Evolutionary conservation across 2,329 filamentous ascomycete species (phyloP), one percentile per base, ranked within the genome.

Genomic region (Waltergamsia citrina): DNA sequence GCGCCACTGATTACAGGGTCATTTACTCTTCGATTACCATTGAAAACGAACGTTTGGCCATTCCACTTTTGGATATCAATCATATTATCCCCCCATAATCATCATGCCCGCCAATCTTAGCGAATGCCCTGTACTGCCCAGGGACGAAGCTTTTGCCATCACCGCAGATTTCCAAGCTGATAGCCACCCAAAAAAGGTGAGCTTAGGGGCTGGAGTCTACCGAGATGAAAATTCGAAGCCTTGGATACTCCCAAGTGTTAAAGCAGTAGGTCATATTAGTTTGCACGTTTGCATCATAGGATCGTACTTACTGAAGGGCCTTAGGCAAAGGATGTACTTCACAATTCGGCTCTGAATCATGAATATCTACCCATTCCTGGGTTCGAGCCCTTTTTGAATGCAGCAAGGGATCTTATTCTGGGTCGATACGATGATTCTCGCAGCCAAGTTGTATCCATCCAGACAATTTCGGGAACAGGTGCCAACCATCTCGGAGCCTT

Each of bases 331-430:
- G 77, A 86, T 41, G 72, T 82, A 45, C 71, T 94, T 43, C 80
- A 77, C 53, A 84, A 93, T 57, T 84, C 86, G 49, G 70, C 79
- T 40, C 68, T 88, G 46, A 88, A 94, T 65, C 85, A 94, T 67
- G 88, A 95, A 70, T 94, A 94, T 60, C 81, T 92, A 34, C 86
- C 86, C 38, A 94, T 94, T 54, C 78, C 83, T 40, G 88, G 88
- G 52, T 71, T 93, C 37, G 61, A 76, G 31, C 69, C 78, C 38
- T 88, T 93, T 62, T 28, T 53, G n/a, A 37, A 41, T 7, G 41
- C 28, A 6, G 49, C 53, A 6, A 41, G 43, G 20, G 29, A 47
- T 17, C 38, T 59, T 4, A 29, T 50, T 8, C 44, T 57, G 5
- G 41, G 39, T 3, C 10, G 14, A 19, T 26, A 22, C 19, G 37